Evolutionary conservation across 805 yeast species (phyloP).

Genomic region (Candida adriatica): DNA sequence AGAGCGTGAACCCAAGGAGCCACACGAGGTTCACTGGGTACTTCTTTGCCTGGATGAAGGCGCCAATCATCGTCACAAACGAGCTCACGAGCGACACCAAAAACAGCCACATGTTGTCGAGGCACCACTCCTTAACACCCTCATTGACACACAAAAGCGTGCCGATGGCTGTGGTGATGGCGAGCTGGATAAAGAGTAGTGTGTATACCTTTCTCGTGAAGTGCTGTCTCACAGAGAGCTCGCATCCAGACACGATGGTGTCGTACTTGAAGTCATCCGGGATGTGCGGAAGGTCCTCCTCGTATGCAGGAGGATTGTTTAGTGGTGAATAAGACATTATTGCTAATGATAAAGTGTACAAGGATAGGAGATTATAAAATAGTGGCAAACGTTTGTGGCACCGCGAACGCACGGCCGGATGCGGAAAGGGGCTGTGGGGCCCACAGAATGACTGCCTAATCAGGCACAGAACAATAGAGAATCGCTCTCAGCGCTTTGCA

Average conservation of each 20-base stretch:
- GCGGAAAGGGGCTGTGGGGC: too few species aligned
- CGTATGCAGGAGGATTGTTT: slow-evolving; percentile 22
- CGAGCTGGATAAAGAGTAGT: slow-evolving; percentile 56
- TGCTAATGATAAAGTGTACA: too few species aligned
- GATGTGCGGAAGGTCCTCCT: slow-evolving; percentile 19
- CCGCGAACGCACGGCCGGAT: too few species aligned
- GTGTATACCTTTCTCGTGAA: slow-evolving; percentile 78
- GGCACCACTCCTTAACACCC: slow-evolving; percentile 45
- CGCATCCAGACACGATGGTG: slow-evolving; percentile 71
- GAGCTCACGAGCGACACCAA: slow-evolving; percentile 51
- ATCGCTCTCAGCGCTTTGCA: too few species aligned
- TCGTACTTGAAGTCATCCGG: slow-evolving; percentile 82
- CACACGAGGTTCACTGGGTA: slow-evolving; percentile 63
- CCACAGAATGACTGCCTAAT: too few species aligned
- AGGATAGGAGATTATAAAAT: too few species aligned
- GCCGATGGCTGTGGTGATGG: slow-evolving; percentile 55
- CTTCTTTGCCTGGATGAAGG: slow-evolving; percentile 53
- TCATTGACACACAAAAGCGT: slow-evolving; percentile 39
- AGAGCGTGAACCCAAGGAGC: slow-evolving; percentile 60
- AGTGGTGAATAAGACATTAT: slow-evolving; percentile 23
- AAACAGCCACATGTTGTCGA: slow-evolving; percentile 52
- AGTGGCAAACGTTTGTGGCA: too few species aligned
- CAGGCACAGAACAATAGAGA: too few species aligned
- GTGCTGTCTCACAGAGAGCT: slow-evolving; percentile 64
- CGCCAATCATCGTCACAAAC: slow-evolving; percentile 57